Percentiles rank a stretch among this genome's conserved stretches.
These are phyloP conservation scores for Notholithocarpus densiflorus DNA, from an alignment of 306 rosid genomes.

Conservation along the genomic window DNA sequence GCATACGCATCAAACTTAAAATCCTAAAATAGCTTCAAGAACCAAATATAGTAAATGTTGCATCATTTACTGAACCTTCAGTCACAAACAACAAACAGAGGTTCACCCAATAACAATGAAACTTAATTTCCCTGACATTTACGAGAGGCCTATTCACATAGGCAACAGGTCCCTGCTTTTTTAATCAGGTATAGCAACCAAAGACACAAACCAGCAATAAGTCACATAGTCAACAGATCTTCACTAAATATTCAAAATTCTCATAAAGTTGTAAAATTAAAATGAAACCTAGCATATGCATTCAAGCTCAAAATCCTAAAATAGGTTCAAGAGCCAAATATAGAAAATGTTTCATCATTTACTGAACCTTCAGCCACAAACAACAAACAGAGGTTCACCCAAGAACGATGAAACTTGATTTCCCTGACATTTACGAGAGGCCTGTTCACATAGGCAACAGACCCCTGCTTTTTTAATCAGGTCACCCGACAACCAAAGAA, in stretches of 20 bases:
- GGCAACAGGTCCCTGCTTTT: constrained; percentile 50
- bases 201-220: too few relatives aligned
- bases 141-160: constrained; percentile 46
- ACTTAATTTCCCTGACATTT: constrained; percentile 45
- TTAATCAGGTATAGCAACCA: constrained; percentile 28
- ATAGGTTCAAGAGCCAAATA: background rate
- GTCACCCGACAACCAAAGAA: background rate
- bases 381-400: constrained; percentile 65
- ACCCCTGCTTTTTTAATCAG: constrained; percentile 49
- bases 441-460: constrained; percentile 46
- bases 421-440: constrained; percentile 58
- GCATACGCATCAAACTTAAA: background rate
- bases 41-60: constrained; percentile 16
- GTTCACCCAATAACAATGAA: constrained; percentile 78
- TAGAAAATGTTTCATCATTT: constrained; percentile 45
- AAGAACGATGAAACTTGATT: constrained; percentile 43
- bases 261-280: too few relatives aligned
- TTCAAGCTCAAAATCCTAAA: background rate
- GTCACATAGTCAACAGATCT: too few relatives aligned
- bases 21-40: background rate
- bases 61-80: constrained; percentile 72
- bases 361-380: constrained; percentile 60
- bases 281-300: background rate
- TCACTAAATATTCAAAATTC: too few relatives aligned
- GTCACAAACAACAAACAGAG: constrained; percentile 36